Base-by-base conservation (phyloP, 1,139 yeast species). In the Arxiozyma slooffiae region DNA sequence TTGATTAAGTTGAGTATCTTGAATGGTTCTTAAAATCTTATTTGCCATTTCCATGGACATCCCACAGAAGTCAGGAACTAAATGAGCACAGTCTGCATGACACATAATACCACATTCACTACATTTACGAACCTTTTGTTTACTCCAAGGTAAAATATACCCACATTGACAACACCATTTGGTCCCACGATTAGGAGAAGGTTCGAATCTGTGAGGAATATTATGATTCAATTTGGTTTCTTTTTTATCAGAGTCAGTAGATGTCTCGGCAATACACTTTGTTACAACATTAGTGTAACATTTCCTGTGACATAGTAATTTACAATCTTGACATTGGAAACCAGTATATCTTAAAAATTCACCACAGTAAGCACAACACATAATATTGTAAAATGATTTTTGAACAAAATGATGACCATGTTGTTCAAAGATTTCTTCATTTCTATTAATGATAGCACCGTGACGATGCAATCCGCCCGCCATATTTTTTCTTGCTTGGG, bases 131-230 rank as follows among this genome's bases (percentile, higher is more conserved):
- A 89, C 95, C 63, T 86, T 89, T 69, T 88, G 89, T 62, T 83
- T 81, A 51, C 97, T 96, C 83, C 96, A 83, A 6, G 98, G 97
- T 57, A 92, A 75, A 50, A 92, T 81, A 66, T 88, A 89, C 54
- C 98, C 98, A 76, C 98, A 92, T 66, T 92, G 98, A 62, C 97
- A 92, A 70, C 98, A 92, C 98, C 98, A 92, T 64, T 90, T 90
- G 6, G 98, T 95, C 60, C 97, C 95, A 71, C 90, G 85, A 65
- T 92, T 92, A 21, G 95, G 79, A 34, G 82, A 79, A 23, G 94
- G 90, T 58, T 87, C 96, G 67, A 90, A 90, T 64, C 97, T 81
- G 67, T 92, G 98, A 41, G 98, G 98, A 60, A 92, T 92, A 59
- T 95, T 86, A 66, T 92, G 97, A 63, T 92, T 92, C 67, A 92